Percentiles rank a stretch among this genome's conserved stretches.
These are phyloP conservation scores for Boletus vermiculosoides DNA, from an alignment of 768 basidiomycete genomes.

Conservation along the genomic window DNA sequence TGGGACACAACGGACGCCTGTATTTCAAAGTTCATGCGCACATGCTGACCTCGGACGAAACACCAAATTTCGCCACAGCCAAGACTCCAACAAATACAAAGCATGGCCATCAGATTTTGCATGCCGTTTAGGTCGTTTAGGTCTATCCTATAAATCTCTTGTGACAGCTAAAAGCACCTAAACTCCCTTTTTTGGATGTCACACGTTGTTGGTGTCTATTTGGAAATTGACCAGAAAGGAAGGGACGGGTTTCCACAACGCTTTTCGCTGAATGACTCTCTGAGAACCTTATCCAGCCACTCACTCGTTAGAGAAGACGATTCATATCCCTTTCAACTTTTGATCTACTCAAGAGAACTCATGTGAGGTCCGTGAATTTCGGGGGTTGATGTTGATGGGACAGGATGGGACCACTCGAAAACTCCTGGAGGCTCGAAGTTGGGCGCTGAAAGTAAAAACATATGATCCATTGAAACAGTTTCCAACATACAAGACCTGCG, in stretches of 20 bases:
- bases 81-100: no score
- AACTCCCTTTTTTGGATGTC: background rate
- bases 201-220: background rate
- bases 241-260: background rate
- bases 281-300: background rate
- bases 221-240: background rate
- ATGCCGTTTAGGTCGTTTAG: no score
- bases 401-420: background rate
- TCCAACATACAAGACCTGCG: background rate
- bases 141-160: no score
- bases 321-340: background rate
- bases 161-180: no score
- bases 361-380: background rate
- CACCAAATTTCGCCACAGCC: no score
- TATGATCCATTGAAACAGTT: background rate
- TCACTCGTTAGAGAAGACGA: background rate
- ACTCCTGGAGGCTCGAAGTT: background rate
- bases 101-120: no score
- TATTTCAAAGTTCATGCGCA: no score
- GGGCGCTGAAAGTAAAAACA: background rate
- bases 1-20: no score
- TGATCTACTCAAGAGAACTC: background rate
- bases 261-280: background rate
- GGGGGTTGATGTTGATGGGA: background rate
- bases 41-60: no score